These are phyloP conservation scores for Chytriomyces sp. DNA, from an alignment of 192 early-diverging fungal genomes.

Conservation along the genomic window DNA sequence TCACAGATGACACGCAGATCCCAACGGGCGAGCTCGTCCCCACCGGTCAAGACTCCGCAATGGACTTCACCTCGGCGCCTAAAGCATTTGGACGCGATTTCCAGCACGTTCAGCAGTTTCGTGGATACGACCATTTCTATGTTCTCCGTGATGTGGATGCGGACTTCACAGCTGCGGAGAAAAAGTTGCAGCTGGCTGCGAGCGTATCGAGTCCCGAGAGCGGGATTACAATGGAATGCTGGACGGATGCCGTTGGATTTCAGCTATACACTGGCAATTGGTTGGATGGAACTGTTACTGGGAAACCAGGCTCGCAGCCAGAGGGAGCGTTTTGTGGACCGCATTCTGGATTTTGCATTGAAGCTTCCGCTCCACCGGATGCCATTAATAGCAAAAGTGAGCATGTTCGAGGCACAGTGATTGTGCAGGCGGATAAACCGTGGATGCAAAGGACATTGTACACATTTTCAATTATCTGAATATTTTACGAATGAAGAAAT, in stretches of 20 bases:
- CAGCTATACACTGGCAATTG: conserved; percentile 86
- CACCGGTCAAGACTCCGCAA: conserved; percentile 37
- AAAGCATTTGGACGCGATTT: conserved; percentile 59
- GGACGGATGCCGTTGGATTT: conserved; percentile 73
- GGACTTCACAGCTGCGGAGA: background rate
- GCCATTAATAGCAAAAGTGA: conserved; percentile 43
- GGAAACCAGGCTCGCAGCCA: conserved; percentile 37
- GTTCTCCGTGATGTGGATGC: conserved; percentile 28
- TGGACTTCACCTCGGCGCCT: conserved; percentile 60
- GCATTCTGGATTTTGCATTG: conserved; percentile 71
- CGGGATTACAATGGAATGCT: conserved; percentile 63
- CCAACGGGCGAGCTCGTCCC: conserved; percentile 72
- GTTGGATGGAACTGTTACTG: conserved; percentile 53
- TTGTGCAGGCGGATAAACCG: conserved; percentile 33
- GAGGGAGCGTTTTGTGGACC: conserved; percentile 60
- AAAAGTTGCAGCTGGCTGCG: conserved; percentile 36
- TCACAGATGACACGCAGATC: conserved; percentile 56
- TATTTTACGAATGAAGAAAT: no score
- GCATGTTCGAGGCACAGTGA: conserved; percentile 24
- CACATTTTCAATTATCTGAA: no score
- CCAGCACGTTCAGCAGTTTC: conserved; percentile 51
- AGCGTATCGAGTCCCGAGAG: conserved; percentile 56
- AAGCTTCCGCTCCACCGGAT: conserved; percentile 49
- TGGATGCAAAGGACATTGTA: conserved; percentile 43
- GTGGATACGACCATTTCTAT: conserved; percentile 86